These are phyloP conservation scores for Rubroshorea leprosula DNA, from an alignment of 345 rosid species.

Conservation along the genomic window DNA sequence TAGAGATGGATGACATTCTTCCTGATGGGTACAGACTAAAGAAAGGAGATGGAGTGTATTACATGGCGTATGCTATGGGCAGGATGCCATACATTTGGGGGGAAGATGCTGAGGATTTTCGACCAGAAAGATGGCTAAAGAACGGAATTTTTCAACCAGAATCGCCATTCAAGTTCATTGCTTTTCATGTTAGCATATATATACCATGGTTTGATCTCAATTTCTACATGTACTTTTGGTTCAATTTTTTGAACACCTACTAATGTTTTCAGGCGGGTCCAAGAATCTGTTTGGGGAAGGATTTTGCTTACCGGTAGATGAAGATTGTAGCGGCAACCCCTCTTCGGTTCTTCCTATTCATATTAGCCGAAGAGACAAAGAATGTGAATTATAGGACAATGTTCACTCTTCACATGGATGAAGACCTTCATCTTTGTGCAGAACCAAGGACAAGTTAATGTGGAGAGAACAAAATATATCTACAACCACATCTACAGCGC, in stretches of 20 bases:
- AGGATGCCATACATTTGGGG: conserved; percentile 86
- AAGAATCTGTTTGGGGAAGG: conserved; percentile 65
- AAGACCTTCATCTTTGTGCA: conserved; percentile 48
- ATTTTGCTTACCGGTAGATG: conserved; percentile 72
- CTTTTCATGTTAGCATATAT: conserved; percentile 46
- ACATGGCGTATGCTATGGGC: conserved; percentile 70
- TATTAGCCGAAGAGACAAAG: conserved; percentile 48
- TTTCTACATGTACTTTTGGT: neutral
- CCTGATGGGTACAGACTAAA: conserved; percentile 60
- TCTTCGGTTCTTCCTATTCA: conserved; percentile 54
- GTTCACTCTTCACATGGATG: conserved; percentile 62
- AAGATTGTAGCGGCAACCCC: conserved; percentile 59
- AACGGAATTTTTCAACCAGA: conserved; percentile 57
- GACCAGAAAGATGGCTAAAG: conserved; percentile 75
- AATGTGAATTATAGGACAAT: conserved; percentile 43
- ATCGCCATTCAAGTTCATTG: conserved; percentile 62
- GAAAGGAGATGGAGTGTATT: conserved; percentile 55
- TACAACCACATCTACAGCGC: no score
- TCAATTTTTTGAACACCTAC: neutral
- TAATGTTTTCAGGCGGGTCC: conserved; percentile 63
- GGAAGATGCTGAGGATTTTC: conserved; percentile 56
- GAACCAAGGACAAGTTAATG: conserved; percentile 30
- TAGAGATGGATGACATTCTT: conserved; percentile 56
- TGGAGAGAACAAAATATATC: no score
- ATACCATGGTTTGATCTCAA: neutral